Evolutionary conservation across 768 basidiomycete species (phyloP), one percentile per base, ranked within the genome.

Genomic region (Tulasnella sp.): DNA sequence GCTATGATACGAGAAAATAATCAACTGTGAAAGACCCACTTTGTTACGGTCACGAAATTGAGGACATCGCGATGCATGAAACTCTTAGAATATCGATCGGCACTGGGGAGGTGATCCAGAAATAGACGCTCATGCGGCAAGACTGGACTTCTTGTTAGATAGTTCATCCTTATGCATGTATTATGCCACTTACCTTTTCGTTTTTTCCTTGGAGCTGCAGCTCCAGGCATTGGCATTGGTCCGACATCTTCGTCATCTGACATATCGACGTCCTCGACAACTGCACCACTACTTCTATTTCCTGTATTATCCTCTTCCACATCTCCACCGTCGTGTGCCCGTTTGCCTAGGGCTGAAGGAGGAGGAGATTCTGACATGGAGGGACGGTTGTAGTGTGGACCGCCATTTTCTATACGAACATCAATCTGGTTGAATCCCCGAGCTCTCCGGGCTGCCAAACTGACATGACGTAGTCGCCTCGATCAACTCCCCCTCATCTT

Each of bases 11-110:
- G 21, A 17, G 23, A 26, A 19, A 44, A 24, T 44, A 30, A 27
- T 26, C 4, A 29, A 30, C 9, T 50, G 30, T n/a, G 17, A 17
- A 9, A 21, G 13, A 70, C 83, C 60, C 54, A 94, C 94, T 81
- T 88, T 17, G 96, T 97, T 67, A 92, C 84, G 23, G 88, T 82
- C 41, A 83, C 83, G 65, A 88, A 94, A 68, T 92, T 95, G 63
- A 98, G 77, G 34, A 83, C 80, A 64, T 98, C 95, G 51, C 93
- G 77, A 71, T 99, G 96, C 96, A 99, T 97, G 73, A 97, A 97
- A 61, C 88, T 93, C 74, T 94, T 93, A 75, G 84, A 86, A 74
- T 99, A 99, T 65, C 96, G 84, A 71, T 97, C 90, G 55, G 91
- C 80, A 65, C 82, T 82, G 1, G 96, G 96, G 19, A 99, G 75